Conservation (phyloP, 2,329 filamentous ascomycete species). For the Coniochaeta prunicola region DNA sequence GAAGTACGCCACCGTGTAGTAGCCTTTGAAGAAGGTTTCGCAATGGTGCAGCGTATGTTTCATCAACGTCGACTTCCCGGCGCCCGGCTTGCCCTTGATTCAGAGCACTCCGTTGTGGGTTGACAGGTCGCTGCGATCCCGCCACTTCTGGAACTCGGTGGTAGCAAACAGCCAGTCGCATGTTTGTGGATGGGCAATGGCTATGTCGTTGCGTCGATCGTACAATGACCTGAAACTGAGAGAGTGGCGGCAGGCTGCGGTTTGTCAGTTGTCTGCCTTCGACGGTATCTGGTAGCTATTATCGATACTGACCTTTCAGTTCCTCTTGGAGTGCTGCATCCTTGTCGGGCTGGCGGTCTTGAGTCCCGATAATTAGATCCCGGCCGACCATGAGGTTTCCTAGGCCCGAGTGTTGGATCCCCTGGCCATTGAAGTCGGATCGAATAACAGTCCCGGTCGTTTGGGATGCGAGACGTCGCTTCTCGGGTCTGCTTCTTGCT, state of each 20-base stretch:
- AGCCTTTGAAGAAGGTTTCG: constrained; percentile 10
- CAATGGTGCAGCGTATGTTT: constrained; percentile 24
- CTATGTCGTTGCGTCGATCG: background rate
- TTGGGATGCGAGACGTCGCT: too few relatives aligned
- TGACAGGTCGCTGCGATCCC: constrained; percentile 17
- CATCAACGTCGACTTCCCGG: constrained; percentile 40
- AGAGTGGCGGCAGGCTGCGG: background rate
- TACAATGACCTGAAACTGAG: background rate
- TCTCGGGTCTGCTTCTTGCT: too few relatives aligned
- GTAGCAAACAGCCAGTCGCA: background rate
- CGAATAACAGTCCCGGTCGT: too few relatives aligned
- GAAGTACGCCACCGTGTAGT: constrained; percentile 34
- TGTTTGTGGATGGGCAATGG: background rate
- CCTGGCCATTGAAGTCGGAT: too few relatives aligned
- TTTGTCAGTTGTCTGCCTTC: too few relatives aligned
- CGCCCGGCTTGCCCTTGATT: constrained; percentile 38
- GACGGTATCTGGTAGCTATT: too few relatives aligned
- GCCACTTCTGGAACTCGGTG: constrained; percentile 19
- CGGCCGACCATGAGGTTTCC: too few relatives aligned
- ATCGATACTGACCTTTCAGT: too few relatives aligned
- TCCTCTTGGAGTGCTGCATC: too few relatives aligned
- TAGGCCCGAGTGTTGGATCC: too few relatives aligned
- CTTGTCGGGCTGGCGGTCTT: too few relatives aligned
- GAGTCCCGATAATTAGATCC: too few relatives aligned
- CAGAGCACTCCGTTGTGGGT: constrained; percentile 33